phyloP scores from a whole-genome alignment of 257 asterid species.

The Plantago major region DNA sequence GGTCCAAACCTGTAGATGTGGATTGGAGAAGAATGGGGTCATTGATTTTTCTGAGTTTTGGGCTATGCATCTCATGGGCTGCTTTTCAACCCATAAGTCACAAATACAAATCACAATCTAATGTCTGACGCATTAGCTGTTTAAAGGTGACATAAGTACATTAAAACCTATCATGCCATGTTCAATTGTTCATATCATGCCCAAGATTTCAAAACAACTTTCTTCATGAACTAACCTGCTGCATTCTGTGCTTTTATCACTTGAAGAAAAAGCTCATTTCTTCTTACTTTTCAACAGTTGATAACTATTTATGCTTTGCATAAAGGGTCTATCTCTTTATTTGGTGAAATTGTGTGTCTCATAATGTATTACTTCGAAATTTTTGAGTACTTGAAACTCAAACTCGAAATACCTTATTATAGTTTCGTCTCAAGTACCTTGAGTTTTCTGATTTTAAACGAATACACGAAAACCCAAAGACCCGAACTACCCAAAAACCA shows the following conservation, averaged over 20 bases:
- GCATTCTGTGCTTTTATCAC: not conserved
- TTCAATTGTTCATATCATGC: not conserved
- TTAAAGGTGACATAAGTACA: conserved; percentile 9
- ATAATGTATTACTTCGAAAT: not conserved
- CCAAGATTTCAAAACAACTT: too few species aligned
- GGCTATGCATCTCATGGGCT: conserved; percentile 27
- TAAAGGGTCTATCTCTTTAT: too few species aligned
- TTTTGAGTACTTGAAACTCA: not conserved
- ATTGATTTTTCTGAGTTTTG: conserved; percentile 12
- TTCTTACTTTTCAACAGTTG: too few species aligned
- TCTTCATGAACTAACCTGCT: too few species aligned
- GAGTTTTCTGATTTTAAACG: too few species aligned
- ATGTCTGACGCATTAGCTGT: conserved; percentile 16
- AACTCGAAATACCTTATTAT: too few species aligned
- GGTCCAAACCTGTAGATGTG: conserved; percentile 14
- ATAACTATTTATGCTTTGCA: too few species aligned
- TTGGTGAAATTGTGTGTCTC: not conserved
- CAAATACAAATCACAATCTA: conserved; percentile 17
- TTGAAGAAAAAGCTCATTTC: not conserved
- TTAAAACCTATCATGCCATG: not conserved
- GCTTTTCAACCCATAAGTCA: conserved; percentile 13
- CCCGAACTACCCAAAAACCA: too few species aligned
- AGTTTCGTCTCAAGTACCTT: too few species aligned
- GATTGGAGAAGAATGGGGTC: conserved; percentile 17
- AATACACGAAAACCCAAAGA: too few species aligned